Percentiles rank a stretch among this genome's conserved stretches.
These are phyloP conservation scores for Hypholoma sublateritium DNA, from an alignment of 768 basidiomycete species.

Conservation along the genomic window DNA sequence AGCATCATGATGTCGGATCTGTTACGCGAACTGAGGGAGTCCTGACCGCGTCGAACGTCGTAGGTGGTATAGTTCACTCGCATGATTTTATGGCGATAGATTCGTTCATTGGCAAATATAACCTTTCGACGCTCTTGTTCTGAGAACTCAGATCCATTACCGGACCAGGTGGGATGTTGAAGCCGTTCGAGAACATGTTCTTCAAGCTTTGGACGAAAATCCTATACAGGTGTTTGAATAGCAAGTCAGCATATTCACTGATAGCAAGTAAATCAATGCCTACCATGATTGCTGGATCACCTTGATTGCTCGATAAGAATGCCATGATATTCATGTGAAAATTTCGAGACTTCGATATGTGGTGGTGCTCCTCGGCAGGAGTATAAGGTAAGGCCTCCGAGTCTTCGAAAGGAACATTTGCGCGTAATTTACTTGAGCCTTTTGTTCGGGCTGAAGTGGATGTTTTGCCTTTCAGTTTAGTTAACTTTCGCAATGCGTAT, in stretches of 20 bases:
- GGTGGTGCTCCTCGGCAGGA: too few relatives aligned
- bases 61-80: slow-evolving; percentile 39
- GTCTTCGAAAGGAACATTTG: slow-evolving; percentile 3
- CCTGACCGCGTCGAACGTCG: neutral
- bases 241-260: neutral
- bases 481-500: neutral
- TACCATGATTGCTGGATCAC: neutral
- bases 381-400: slow-evolving; percentile 12
- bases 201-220: slow-evolving; percentile 21
- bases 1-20: neutral
- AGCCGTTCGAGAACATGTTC: slow-evolving; percentile 23
- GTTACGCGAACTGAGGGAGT: neutral
- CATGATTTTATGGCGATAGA: slow-evolving; percentile 27
- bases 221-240: neutral
- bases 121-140: neutral
- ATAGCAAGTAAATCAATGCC: neutral
- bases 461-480: neutral
- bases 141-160: slow-evolving; percentile 20
- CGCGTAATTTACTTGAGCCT: neutral
- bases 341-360: slow-evolving; percentile 4
- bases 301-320: neutral
- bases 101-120: too few relatives aligned
- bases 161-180: slow-evolving; percentile 25
- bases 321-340: neutral
- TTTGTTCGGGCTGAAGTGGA: neutral